Conservation (phyloP, 257 asterid genomes). For the Gentiana dahurica region DNA sequence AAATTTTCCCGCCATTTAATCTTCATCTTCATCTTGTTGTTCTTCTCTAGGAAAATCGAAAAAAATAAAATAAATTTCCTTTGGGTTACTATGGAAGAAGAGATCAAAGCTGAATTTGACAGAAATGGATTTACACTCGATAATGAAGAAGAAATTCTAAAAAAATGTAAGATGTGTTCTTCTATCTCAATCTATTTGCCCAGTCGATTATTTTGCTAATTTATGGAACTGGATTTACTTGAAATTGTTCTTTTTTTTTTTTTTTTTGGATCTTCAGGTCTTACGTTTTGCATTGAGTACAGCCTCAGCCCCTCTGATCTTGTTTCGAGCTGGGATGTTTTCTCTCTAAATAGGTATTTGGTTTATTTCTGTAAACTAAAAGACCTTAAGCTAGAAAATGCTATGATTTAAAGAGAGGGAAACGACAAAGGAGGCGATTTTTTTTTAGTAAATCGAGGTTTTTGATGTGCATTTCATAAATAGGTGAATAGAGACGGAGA, state of each 20-base stretch:
- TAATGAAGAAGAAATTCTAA: slow-evolving; percentile 56
- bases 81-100: slow-evolving; percentile 54
- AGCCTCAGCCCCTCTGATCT: slow-evolving; percentile 81
- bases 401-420: no score
- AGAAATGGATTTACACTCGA: slow-evolving; percentile 50
- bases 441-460: neutral
- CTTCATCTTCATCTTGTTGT: slow-evolving; percentile 1
- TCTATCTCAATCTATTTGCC: neutral
- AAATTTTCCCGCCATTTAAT: slow-evolving; percentile 48
- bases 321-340: slow-evolving; percentile 85
- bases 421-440: neutral
- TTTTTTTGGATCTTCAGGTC: slow-evolving; percentile 29
- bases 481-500: no score
- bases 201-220: neutral
- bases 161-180: slow-evolving; percentile 43
- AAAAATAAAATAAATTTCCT: neutral
- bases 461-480: no score
- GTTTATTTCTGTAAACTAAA: no score
- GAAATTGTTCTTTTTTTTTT: neutral
- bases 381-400: no score
- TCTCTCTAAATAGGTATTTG: slow-evolving; percentile 65
- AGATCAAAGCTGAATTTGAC: slow-evolving; percentile 68
- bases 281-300: slow-evolving; percentile 72
- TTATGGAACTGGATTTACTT: slow-evolving; percentile 1
- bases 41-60: slow-evolving; percentile 22